These are phyloP conservation scores for Leccinum olivaceopallidum DNA, from an alignment of 768 basidiomycete species.

Conservation along the genomic window DNA sequence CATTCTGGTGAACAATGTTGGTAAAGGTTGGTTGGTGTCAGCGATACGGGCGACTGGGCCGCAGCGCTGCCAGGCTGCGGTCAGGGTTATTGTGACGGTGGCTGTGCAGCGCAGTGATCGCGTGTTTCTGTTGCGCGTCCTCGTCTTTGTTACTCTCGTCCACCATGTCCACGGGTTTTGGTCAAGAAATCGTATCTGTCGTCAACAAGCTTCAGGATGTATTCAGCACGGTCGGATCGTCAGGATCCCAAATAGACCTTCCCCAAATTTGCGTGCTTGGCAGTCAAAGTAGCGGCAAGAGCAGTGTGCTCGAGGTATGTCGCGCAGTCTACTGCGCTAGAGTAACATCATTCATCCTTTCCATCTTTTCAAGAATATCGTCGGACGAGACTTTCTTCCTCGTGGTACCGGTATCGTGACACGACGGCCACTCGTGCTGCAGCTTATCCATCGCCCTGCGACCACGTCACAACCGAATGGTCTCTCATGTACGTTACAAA, in stretches of 20 bases:
- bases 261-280: constrained; percentile 92
- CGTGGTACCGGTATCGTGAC: constrained; percentile 99
- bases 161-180: constrained; percentile 60
- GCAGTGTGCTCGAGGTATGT: constrained; percentile 85
- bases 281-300: constrained; percentile 92
- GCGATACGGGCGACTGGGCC: neutral
- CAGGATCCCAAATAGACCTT: constrained; percentile 78
- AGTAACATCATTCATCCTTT: constrained; percentile 10
- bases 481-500: constrained; percentile 39
- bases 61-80: neutral
- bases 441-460: constrained; percentile 87
- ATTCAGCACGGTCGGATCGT: constrained; percentile 80
- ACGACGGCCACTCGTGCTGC: constrained; percentile 91
- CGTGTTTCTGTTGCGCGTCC: constrained; percentile 22
- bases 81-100: constrained; percentile 14
- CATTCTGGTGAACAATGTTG: neutral
- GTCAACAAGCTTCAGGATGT: constrained; percentile 93
- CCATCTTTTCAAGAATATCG: constrained; percentile 72
- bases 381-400: constrained; percentile 97
- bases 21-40: neutral
- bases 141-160: constrained; percentile 19
- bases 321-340: neutral
- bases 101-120: constrained; percentile 26
- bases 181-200: constrained; percentile 76
- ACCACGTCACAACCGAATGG: constrained; percentile 46